These are phyloP conservation scores for Talaromyces sp. DNA, from an alignment of 2,329 filamentous ascomycete genomes.

Conservation along the genomic window DNA sequence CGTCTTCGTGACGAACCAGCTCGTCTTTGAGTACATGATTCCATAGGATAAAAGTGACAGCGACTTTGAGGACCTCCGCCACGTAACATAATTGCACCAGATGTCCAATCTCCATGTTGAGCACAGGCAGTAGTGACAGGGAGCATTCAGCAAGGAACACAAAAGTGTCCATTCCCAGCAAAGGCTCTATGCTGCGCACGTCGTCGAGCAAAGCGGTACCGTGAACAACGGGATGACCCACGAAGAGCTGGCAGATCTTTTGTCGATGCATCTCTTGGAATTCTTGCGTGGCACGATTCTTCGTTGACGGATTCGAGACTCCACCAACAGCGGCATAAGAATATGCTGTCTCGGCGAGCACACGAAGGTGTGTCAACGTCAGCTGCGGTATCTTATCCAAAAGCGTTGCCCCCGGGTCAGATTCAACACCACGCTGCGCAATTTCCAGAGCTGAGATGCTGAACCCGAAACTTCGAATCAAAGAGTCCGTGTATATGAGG, in stretches of 20 bases:
- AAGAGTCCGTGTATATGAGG: conserved; percentile 39
- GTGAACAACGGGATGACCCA: conserved; percentile 43
- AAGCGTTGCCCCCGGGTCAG: conserved; percentile 65
- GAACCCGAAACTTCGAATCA: conserved; percentile 59
- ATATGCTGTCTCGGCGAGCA: conserved; percentile 79
- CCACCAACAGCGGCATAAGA: conserved; percentile 77
- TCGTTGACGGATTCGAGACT: conserved; percentile 54
- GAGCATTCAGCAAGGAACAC: conserved; percentile 72
- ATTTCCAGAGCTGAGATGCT: conserved; percentile 89
- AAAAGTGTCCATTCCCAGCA: conserved; percentile 34
- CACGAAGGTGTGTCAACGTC: conserved; percentile 75
- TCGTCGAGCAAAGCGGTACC: conserved; percentile 28
- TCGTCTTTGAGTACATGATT: conserved; percentile 31
- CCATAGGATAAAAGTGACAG: conserved; percentile 49
- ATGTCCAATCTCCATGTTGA: conserved; percentile 69
- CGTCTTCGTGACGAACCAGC: conserved; percentile 23
- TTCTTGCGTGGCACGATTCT: conserved; percentile 53
- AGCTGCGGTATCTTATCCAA: conserved; percentile 81
- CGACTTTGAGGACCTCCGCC: conserved; percentile 81
- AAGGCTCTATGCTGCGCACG: conserved; percentile 34
- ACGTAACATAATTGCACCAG: conserved; percentile 81
- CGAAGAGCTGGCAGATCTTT: conserved; percentile 72
- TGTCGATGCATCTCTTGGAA: conserved; percentile 62
- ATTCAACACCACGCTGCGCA: conserved; percentile 77
- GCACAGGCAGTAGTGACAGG: conserved; percentile 61